These are phyloP conservation scores for Malbranchea zuffiana DNA, from an alignment of 2,329 filamentous ascomycete genomes.

Conservation along the genomic window DNA sequence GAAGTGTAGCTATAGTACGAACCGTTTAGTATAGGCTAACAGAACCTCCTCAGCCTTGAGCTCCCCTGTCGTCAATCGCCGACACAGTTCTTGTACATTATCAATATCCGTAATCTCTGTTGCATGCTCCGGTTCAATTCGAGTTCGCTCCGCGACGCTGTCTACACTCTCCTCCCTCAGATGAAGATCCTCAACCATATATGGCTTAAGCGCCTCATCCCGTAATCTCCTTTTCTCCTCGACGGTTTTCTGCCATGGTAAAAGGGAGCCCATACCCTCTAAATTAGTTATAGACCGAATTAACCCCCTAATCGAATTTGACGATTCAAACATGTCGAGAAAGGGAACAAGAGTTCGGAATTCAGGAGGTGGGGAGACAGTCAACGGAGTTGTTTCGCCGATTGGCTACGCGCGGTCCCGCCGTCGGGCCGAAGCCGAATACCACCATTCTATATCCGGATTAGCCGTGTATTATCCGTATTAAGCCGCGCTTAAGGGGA, in stretches of 20 bases:
- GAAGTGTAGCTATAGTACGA: not conserved
- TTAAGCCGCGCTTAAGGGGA: no score
- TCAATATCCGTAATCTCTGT: conserved; percentile 11
- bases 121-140: conserved; percentile 4
- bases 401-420: no score
- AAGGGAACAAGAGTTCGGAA: no score
- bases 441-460: no score
- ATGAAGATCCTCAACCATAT: conserved; percentile 7
- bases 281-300: no score
- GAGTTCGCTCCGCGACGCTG: conserved; percentile 7
- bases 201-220: conserved; percentile 7
- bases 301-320: no score
- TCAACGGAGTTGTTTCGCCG: no score
- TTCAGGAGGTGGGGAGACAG: no score
- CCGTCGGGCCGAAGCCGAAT: no score
- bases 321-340: no score
- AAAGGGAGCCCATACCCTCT: no score
- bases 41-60: conserved; percentile 19
- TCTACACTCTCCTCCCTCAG: conserved; percentile 3
- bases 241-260: conserved; percentile 10
- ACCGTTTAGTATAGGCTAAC: conserved; percentile 19
- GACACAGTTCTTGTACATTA: conserved; percentile 7
- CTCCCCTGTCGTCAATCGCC: conserved; percentile 6
- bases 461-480: no score
- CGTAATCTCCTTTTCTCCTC: conserved; percentile 6